Evolutionary conservation across 768 basidiomycete genomes (phyloP).

Genomic region (Boletus reticulatus): DNA sequence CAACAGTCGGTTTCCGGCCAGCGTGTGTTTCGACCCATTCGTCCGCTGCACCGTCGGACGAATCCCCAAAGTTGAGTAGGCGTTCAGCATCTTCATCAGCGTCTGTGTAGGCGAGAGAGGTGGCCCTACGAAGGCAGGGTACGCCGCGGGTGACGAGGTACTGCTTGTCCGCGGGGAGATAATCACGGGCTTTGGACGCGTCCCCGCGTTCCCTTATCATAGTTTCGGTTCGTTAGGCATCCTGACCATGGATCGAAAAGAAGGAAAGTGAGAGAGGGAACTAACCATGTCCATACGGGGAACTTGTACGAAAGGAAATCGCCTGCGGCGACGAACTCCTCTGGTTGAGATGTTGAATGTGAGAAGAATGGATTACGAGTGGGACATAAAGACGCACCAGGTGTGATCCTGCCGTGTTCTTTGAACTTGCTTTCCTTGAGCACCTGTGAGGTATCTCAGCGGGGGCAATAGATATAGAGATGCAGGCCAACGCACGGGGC

Average conservation of each 20-base stretch:
- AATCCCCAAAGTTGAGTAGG: conserved; percentile 77
- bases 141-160: conserved; percentile 95
- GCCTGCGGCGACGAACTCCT: conserved; percentile 98
- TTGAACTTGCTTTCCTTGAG: conserved; percentile 99
- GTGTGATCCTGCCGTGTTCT: conserved; percentile 95
- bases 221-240: neutral
- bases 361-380: neutral
- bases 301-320: conserved; percentile 99
- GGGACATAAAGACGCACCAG: conserved; percentile 51
- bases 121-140: conserved; percentile 93
- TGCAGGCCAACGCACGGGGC: conserved; percentile 57
- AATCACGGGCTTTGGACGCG: conserved; percentile 79
- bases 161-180: conserved; percentile 93
- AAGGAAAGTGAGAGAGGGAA: neutral
- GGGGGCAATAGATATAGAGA: conserved; percentile 18
- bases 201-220: conserved; percentile 87
- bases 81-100: conserved; percentile 97
- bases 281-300: conserved; percentile 95
- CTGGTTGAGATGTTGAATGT: conserved; percentile 38
- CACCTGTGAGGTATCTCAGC: conserved; percentile 55
- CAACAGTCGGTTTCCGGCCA: conserved; percentile 55
- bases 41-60: conserved; percentile 58
- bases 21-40: conserved; percentile 99
- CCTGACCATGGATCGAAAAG: neutral
- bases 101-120: conserved; percentile 89